Percentiles rank a stretch among this genome's conserved stretches.
phyloP scores from a whole-genome alignment of 306 rosid genomes.

The Chamaecrista fasciculata region DNA sequence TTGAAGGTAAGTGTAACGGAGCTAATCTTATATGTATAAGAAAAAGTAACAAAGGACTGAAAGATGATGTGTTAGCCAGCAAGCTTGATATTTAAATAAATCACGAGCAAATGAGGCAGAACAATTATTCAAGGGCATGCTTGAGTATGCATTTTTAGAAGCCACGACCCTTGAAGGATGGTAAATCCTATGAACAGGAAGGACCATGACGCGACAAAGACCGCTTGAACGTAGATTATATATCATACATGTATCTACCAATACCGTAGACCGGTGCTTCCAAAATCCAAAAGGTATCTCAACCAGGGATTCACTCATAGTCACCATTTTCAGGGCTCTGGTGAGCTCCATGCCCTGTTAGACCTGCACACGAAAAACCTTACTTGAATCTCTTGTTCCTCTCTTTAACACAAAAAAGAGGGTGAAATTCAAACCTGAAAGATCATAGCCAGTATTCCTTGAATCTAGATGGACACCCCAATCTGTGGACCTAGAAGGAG shows the following conservation, averaged over 20 bases:
- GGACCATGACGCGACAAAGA: slow-evolving; percentile 44
- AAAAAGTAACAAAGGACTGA: slow-evolving; percentile 25
- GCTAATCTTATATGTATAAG: slow-evolving; percentile 27
- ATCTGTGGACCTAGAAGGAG: slow-evolving; percentile 55
- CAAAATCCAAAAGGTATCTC: slow-evolving; percentile 33
- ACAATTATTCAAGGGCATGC: slow-evolving; percentile 32
- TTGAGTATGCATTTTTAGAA: slow-evolving; percentile 36
- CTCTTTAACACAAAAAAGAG: slow-evolving; percentile 4
- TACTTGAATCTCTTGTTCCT: slow-evolving; percentile 10
- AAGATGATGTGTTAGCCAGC: slow-evolving; percentile 36
- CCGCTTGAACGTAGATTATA: slow-evolving; percentile 49
- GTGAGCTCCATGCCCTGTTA: slow-evolving; percentile 55
- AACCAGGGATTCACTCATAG: slow-evolving; percentile 72
- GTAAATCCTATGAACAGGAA: slow-evolving; percentile 55
- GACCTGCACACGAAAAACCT: slow-evolving; percentile 44
- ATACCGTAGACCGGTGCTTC: slow-evolving; percentile 41
- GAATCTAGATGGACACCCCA: slow-evolving; percentile 66
- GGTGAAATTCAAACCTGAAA: slow-evolving; percentile 52
- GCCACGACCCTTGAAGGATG: slow-evolving; percentile 51
- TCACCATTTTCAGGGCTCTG: slow-evolving; percentile 89
- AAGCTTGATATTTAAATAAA: slow-evolving; percentile 36
- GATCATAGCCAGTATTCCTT: slow-evolving; percentile 52
- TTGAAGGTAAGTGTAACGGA: slow-evolving; percentile 24
- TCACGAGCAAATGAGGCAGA: slow-evolving; percentile 32
- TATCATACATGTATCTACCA: slow-evolving; percentile 67